Conservation (phyloP, 495 filamentous ascomycete species). For the Immersiella caudata region DNA sequence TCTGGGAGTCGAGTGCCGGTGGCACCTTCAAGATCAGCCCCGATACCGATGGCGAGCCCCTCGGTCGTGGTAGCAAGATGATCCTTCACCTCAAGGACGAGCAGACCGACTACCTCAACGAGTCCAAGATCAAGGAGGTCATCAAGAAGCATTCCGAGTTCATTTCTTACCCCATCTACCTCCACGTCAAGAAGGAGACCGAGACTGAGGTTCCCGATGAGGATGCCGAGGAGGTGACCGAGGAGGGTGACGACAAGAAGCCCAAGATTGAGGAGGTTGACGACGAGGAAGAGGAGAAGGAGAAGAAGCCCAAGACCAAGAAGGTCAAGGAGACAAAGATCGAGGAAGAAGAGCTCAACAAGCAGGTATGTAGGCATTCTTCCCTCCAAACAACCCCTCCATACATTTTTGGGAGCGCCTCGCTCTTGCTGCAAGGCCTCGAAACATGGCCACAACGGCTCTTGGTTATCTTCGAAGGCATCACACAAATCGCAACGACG, state of each 20-base stretch:
- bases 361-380: conserved; percentile 56
- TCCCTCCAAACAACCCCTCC: background rate
- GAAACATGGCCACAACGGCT: too few species aligned
- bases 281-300: conserved; percentile 77
- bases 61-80: conserved; percentile 96
- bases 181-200: conserved; percentile 97
- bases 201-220: conserved; percentile 99
- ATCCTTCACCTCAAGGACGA: conserved; percentile 99
- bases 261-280: conserved; percentile 81
- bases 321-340: conserved; percentile 98
- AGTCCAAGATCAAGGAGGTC: conserved; percentile 99
- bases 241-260: conserved; percentile 75
- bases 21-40: conserved; percentile 93
- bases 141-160: conserved; percentile 99
- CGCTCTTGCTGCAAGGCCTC: background rate
- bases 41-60: conserved; percentile 86
- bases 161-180: conserved; percentile 99
- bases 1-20: conserved; percentile 97
- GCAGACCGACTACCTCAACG: conserved; percentile 97
- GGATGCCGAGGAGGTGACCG: conserved; percentile 72
- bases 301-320: conserved; percentile 96
- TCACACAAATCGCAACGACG: too few species aligned
- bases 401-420: background rate
- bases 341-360: conserved; percentile 99
- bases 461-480: too few species aligned